Conservation (phyloP, 495 filamentous ascomycete genomes). For the Platismatia glauca region DNA sequence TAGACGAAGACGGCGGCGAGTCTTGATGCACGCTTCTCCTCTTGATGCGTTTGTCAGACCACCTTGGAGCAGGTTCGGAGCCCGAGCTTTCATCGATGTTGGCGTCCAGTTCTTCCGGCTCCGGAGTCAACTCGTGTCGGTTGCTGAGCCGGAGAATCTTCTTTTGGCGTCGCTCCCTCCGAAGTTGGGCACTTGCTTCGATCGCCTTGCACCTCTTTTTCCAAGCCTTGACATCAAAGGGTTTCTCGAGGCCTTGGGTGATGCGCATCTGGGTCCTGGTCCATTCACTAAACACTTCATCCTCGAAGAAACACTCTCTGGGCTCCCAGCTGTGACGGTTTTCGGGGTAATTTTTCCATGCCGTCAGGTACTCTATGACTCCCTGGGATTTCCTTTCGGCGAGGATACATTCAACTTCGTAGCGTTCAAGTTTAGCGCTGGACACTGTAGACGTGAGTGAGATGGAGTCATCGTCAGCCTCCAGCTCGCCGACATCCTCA, state of each 20-base stretch:
- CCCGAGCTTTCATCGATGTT: background rate
- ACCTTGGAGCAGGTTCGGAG: background rate
- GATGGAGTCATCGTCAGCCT: slow-evolving; percentile 43
- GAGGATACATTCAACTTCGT: slow-evolving; percentile 38
- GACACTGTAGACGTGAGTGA: slow-evolving; percentile 51
- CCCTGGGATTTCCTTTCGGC: slow-evolving; percentile 41
- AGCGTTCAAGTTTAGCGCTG: slow-evolving; percentile 34
- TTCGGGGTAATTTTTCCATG: slow-evolving; percentile 56
- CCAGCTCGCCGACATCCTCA: background rate
- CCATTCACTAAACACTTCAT: slow-evolving; percentile 46
- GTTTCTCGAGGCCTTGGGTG: slow-evolving; percentile 29
- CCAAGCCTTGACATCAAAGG: slow-evolving; percentile 44
- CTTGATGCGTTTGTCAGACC: background rate
- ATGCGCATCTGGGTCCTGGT: slow-evolving; percentile 40
- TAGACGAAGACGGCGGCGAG: background rate
- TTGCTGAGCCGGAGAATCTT: background rate
- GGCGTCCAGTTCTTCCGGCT: too few relatives aligned
- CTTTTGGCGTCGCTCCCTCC: slow-evolving; percentile 33
- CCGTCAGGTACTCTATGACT: slow-evolving; percentile 47
- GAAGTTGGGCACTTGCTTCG: slow-evolving; percentile 34
- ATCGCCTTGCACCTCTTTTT: slow-evolving; percentile 28
- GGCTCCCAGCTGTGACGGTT: slow-evolving; percentile 59
- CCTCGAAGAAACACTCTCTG: slow-evolving; percentile 40
- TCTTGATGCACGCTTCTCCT: slow-evolving; percentile 1
- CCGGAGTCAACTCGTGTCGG: background rate